Evolutionary conservation across 306 rosid species (phyloP).

Genomic region (Quercus ilex): DNA sequence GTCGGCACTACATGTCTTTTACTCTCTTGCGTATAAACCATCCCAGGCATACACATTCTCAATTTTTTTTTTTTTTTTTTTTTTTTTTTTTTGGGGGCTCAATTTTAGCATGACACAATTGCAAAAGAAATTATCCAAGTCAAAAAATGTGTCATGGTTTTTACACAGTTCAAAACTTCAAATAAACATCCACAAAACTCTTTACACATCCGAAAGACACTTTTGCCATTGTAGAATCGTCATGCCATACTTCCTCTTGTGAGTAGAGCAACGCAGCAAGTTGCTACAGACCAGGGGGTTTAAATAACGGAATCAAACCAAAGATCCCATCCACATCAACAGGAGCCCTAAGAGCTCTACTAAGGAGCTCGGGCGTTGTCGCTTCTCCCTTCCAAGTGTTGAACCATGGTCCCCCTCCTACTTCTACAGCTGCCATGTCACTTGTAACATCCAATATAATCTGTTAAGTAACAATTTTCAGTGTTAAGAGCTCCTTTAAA

Average conservation of each 20-base stretch:
- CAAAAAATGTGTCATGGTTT: not conserved
- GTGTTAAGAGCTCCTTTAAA: not conserved
- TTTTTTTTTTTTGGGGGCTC: too few relatives aligned
- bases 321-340: slow-evolving; percentile 51
- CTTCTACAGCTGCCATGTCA: slow-evolving; percentile 82
- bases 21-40: not conserved
- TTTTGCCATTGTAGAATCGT: too few relatives aligned
- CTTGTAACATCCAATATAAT: slow-evolving; percentile 70
- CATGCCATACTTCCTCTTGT: not conserved
- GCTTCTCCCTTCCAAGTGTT: slow-evolving; percentile 80
- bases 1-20: not conserved
- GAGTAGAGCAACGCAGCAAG: not conserved
- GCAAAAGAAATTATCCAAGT: slow-evolving; percentile 7
- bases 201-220: too few relatives aligned
- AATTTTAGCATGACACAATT: not conserved
- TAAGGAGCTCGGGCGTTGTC: slow-evolving; percentile 40
- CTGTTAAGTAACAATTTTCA: slow-evolving; percentile 38
- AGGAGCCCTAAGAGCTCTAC: slow-evolving; percentile 50
- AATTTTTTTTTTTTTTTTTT: not conserved
- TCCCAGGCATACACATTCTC: not conserved
- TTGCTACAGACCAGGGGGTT: slow-evolving; percentile 84
- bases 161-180: too few relatives aligned
- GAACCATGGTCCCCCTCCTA: slow-evolving; percentile 98
- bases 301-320: slow-evolving; percentile 50
- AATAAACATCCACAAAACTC: too few relatives aligned